Evolutionary conservation across 306 rosid species (phyloP), one percentile per base, ranked within the genome.

Genomic region (Cucurbita moschata): DNA sequence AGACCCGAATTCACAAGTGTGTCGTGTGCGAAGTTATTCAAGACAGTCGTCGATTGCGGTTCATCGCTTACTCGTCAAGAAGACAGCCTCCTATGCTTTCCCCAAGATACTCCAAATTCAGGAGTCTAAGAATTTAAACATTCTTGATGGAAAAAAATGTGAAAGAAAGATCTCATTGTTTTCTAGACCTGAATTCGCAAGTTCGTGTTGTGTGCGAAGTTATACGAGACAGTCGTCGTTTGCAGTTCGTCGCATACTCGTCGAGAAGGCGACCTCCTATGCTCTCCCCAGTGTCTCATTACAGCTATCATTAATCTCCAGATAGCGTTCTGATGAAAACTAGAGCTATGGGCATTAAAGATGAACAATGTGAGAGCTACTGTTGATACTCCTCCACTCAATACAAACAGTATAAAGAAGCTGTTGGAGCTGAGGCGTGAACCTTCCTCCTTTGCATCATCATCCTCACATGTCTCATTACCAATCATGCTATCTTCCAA

Each of bases 361-460:
- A 77, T n/a, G 43, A 79, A 88, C 14, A 77, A 23, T 42, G 81
- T 42, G 35, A 88, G 82, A 26, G 83, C 75, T 37, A 74, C 44
- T 60, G 87, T 84, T 19, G 88, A 85, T 26, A 85, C 84, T 52
- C 82, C 80, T 47, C 67, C 78, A 10, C 88, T 80, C 15, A 85
- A 30, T 7, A 55, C 40, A 61, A 88, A 80, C 0, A 88, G 72
- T 1, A 77, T 77, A 75, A 73, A 71, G 74, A 81, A 84, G 57
- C 85, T 81, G 59, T 26, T 78, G 43, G 80, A 80, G 59, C 90
- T 71, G 4, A 88, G 80, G 56, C 89, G 81, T 19, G 62, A 35
- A 75, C 61, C 65, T 16, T 56, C 76, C 23, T 12, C 77, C 23
- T 57, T 75, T 18, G 59, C 3, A 19, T 76, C 72, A 13, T 0